phyloP scores from a whole-genome alignment of 2,329 filamentous ascomycete genomes.

The Colletotrichum cordylinicola region DNA sequence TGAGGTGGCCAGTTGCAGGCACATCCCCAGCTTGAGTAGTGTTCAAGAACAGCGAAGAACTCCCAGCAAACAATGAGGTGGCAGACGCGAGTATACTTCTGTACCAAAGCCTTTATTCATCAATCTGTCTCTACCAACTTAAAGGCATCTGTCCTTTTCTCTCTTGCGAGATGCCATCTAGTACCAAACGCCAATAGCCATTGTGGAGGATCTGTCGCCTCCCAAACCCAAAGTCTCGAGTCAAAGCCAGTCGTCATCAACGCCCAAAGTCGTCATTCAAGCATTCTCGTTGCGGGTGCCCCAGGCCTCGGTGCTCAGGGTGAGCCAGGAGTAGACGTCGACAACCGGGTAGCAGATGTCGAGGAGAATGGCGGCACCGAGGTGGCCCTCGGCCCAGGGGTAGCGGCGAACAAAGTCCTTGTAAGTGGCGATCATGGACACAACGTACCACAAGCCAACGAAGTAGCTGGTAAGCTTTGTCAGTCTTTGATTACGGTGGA shows the following conservation, averaged over 20 bases:
- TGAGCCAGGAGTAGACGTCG: slow-evolving; percentile 17
- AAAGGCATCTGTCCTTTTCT: neutral
- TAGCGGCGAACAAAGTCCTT: slow-evolving; percentile 1
- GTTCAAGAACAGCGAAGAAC: too few species aligned
- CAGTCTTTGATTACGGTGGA: neutral
- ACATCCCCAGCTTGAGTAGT: too few species aligned
- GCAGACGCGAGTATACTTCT: accelerated
- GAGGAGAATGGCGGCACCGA: slow-evolving; percentile 13
- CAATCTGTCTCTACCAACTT: neutral
- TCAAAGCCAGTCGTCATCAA: neutral
- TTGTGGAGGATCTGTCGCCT: neutral
- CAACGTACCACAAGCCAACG: slow-evolving; percentile 5
- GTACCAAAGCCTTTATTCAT: neutral
- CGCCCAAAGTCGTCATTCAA: neutral
- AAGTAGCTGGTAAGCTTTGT: neutral
- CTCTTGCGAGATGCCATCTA: neutral
- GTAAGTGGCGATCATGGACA: neutral
- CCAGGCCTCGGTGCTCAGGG: slow-evolving; percentile 6
- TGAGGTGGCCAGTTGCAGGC: neutral
- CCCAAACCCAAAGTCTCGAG: neutral
- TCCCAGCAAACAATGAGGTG: too few species aligned
- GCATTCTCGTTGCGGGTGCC: slow-evolving; percentile 6
- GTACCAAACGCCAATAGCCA: neutral
- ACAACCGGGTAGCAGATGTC: slow-evolving; percentile 13
- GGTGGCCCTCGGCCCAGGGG: neutral